Evolutionary conservation across 805 yeast genomes (phyloP).

Genomic region (Kodamaea jinghongensis): DNA sequence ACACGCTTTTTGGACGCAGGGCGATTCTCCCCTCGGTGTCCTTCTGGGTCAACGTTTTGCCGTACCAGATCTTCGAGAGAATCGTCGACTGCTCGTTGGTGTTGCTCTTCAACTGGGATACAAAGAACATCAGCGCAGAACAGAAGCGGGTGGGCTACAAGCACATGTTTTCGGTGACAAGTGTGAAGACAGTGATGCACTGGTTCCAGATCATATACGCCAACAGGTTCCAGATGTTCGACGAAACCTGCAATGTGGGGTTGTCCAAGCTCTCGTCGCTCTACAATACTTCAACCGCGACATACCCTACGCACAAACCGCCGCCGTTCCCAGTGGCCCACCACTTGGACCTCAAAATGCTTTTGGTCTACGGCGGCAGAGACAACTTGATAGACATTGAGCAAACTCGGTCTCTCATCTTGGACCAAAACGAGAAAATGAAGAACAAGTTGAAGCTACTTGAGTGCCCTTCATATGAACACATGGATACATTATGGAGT

Average conservation of each 20-base stretch:
- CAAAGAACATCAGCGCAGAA: slow-evolving; percentile 18
- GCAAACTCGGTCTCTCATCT: slow-evolving; percentile 19
- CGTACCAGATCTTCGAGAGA: slow-evolving; percentile 19
- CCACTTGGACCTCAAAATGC: slow-evolving; percentile 27
- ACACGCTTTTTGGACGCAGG: slow-evolving; percentile 24
- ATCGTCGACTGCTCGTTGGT: slow-evolving; percentile 24
- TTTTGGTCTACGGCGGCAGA: slow-evolving; percentile 27
- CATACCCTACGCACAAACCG: slow-evolving; percentile 8
- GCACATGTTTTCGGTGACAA: slow-evolving; percentile 29
- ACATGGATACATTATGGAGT: slow-evolving; percentile 34
- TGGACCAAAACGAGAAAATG: slow-evolving; percentile 25
- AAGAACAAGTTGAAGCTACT: slow-evolving; percentile 18
- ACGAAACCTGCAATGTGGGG: slow-evolving; percentile 27
- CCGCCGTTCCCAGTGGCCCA: slow-evolving; percentile 29
- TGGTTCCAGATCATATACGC: slow-evolving; percentile 33
- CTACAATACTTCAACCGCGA: slow-evolving; percentile 13
- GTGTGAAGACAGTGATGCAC: slow-evolving; percentile 28
- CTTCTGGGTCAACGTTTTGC: slow-evolving; percentile 26
- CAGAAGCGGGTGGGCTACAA: slow-evolving; percentile 29
- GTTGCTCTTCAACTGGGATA: slow-evolving; percentile 28
- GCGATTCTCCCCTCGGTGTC: slow-evolving; percentile 30
- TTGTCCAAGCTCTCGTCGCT: slow-evolving; percentile 19
- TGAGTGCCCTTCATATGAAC: slow-evolving; percentile 26
- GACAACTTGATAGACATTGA: slow-evolving; percentile 30
- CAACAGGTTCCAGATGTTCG: slow-evolving; percentile 31